Base-by-base conservation (phyloP, 2,329 filamentous ascomycete species). In the Aspergillus flavus region DNA sequence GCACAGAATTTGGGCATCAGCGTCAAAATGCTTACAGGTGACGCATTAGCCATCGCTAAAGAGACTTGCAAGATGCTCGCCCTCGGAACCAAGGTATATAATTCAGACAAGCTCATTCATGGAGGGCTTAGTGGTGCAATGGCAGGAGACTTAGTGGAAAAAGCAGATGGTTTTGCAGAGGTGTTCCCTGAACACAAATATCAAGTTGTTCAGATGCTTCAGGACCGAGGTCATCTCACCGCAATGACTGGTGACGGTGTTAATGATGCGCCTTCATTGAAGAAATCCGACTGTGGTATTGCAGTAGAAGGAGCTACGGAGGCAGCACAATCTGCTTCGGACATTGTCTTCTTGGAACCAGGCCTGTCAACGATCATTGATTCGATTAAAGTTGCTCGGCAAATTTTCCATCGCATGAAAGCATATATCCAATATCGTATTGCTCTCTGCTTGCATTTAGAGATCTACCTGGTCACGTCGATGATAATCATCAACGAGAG, bases 401-500 rank as follows among this genome's bases (percentile, higher is more conserved):
- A 91, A 79, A 91, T 91, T 71, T 91, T 91, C 84, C 89, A 91
- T 80, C 88, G 89, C 71, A 91, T 91, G 89, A 91, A 91, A 82
- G 86, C 89, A 21, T 92, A 91, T 75, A 90, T 92, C 65, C 88
- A 91, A 78, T 91, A 92, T 80, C 89, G 89, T 80, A 92, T 92
- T 73, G 89, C 89, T 30, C 86, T 92, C 57, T 91, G 89, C 76
- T 80, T 92, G 67, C 89, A 92, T 75, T 81, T 92, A 72, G 89
- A 91, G 76, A 88, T 93, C 73, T 93, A 92, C 81, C 82, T 93
- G 19, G 89, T 90, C 67, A 89, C 89, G 30, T 89, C 89, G 16
- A 92, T 92, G 89, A 89, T 92, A 74, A 92, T 92, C 79, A 85
- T 93, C 78, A 91, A 92, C 81, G 90, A 93, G 81, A 91, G 89